A percentile compares a stretch with the other conserved stretches of the same genome.
Conservation (phyloP, 768 basidiomycete genomes). For the Saitozyma sp. region DNA sequence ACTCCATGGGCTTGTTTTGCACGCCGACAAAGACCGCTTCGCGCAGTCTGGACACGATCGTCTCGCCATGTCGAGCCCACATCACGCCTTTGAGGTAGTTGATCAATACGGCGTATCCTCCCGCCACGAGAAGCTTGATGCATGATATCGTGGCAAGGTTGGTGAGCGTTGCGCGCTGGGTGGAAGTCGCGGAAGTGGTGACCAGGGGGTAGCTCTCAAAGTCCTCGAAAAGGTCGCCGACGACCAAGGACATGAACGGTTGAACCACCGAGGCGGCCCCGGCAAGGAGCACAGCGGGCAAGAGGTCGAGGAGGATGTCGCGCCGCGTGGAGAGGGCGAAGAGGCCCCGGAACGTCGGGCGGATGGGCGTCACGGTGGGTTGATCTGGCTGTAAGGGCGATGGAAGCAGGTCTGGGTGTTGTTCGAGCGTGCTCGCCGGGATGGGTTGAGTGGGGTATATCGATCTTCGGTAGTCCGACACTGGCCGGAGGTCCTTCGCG, state of each 20-base stretch:
- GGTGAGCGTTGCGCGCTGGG: conserved; percentile 31
- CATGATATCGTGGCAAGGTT: conserved; percentile 32
- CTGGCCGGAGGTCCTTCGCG: conserved; percentile 3
- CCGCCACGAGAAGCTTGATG: conserved; percentile 48
- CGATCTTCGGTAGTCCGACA: conserved; percentile 33
- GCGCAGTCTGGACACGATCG: conserved; percentile 69
- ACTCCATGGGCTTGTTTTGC: conserved; percentile 71
- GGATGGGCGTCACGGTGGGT: conserved; percentile 15
- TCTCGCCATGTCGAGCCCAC: conserved; percentile 87
- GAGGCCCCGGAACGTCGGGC: conserved; percentile 64
- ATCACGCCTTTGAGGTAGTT: conserved; percentile 73
- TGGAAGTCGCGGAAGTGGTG: conserved; percentile 25
- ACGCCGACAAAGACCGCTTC: conserved; percentile 63
- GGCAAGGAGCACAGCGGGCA: conserved; percentile 67
- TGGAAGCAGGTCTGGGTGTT: conserved; percentile 29
- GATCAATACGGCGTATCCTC: conserved; percentile 57
- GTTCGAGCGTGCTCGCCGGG: conserved; percentile 23
- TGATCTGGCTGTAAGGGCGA: background rate
- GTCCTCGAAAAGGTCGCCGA: conserved; percentile 73
- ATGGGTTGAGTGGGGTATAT: conserved; percentile 30
- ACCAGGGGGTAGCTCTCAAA: conserved; percentile 64
- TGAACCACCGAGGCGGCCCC: conserved; percentile 68
- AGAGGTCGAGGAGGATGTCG: conserved; percentile 62
- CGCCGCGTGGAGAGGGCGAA: conserved; percentile 66
- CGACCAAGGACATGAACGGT: conserved; percentile 80